These are phyloP conservation scores for Fusarium sp. DNA, from an alignment of 2,329 filamentous ascomycete genomes.

Conservation along the genomic window DNA sequence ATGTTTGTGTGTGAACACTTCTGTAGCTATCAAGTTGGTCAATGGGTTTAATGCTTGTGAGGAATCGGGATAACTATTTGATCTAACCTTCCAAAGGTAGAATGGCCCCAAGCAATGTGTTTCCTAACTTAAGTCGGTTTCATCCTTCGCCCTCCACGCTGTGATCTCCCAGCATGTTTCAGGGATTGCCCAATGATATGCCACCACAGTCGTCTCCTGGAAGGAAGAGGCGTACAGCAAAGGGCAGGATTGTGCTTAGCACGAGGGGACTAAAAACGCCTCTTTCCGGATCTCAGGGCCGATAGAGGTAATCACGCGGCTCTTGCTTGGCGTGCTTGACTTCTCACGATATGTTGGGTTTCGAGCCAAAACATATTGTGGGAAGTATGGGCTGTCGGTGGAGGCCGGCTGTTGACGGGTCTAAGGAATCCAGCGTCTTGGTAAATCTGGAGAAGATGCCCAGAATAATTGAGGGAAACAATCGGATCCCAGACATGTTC, in stretches of 20 bases:
- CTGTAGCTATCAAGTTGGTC: background rate
- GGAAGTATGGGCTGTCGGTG: background rate
- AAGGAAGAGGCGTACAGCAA: slow-evolving; percentile 9
- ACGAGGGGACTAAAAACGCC: slow-evolving; percentile 10
- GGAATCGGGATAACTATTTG: background rate
- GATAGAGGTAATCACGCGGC: slow-evolving; percentile 11
- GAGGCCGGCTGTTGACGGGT: slow-evolving; percentile 4
- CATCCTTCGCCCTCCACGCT: slow-evolving; percentile 12
- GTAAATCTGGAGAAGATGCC: slow-evolving; percentile 26
- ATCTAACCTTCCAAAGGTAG: slow-evolving; percentile 1
- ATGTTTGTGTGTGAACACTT: background rate
- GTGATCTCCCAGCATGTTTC: background rate
- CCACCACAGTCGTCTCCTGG: background rate
- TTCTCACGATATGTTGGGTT: background rate
- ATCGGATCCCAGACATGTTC: background rate
- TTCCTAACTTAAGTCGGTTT: slow-evolving; percentile 5
- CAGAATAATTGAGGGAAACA: slow-evolving; percentile 14
- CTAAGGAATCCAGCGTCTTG: slow-evolving; percentile 3
- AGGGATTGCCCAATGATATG: slow-evolving; percentile 20
- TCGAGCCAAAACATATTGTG: background rate
- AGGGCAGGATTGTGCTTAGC: slow-evolving; percentile 15
- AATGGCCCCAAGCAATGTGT: background rate
- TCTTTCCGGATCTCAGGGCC: slow-evolving; percentile 44
- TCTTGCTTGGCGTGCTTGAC: background rate
- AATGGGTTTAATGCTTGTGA: background rate